Conservation (phyloP, 805 yeast species). For the Lipomyces spencermartinsiae region DNA sequence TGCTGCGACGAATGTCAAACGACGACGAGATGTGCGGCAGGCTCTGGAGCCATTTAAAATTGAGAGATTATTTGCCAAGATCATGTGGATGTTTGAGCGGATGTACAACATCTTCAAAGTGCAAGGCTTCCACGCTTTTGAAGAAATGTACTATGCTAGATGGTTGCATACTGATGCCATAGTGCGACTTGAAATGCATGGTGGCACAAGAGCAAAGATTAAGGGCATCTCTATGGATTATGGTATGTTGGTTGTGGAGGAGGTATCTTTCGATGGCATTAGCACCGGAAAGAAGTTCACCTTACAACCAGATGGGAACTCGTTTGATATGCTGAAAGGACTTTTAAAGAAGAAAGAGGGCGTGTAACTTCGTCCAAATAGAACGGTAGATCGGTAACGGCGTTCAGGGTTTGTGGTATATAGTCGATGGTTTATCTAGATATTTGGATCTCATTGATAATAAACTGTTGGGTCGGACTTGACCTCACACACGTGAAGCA, state of each 20-base stretch:
- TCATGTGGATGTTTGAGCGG: constrained; percentile 68
- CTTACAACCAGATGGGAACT: constrained; percentile 96
- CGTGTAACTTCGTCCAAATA: neutral
- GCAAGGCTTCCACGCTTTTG: constrained; percentile 71
- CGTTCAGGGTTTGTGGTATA: neutral
- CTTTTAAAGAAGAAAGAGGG: constrained; percentile 67
- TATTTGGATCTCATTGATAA: too few species aligned
- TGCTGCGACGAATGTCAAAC: constrained; percentile 60
- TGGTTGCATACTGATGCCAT: constrained; percentile 87
- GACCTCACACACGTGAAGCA: too few species aligned
- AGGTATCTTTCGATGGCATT: constrained; percentile 54
- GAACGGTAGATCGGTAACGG: neutral
- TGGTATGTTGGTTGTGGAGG: constrained; percentile 82
- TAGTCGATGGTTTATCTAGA: too few species aligned
- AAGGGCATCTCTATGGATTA: constrained; percentile 83
- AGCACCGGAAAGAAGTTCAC: constrained; percentile 65
- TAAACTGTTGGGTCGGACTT: neutral
- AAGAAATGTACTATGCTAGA: constrained; percentile 72
- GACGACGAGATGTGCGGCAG: constrained; percentile 52
- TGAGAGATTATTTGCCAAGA: constrained; percentile 68
- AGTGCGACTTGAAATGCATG: constrained; percentile 67
- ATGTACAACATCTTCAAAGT: constrained; percentile 61
- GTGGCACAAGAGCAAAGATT: constrained; percentile 63
- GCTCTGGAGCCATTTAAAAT: constrained; percentile 54
- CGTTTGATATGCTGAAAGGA: constrained; percentile 93